Base-by-base conservation (phyloP, 108 stramenopile genomes). In the Discostella stelligeroides region DNA sequence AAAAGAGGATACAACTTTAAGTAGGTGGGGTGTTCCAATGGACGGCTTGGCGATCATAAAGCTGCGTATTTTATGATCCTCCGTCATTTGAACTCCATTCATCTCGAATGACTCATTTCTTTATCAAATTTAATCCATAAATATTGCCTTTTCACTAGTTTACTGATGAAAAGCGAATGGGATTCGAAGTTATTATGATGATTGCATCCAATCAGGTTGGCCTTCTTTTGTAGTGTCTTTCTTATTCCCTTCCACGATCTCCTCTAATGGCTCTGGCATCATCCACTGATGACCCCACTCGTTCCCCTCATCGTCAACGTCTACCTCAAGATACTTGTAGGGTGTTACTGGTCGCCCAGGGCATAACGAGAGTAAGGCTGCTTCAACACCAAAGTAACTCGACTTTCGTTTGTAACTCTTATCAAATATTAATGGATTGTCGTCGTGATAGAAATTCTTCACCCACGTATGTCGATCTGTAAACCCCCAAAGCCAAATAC, bases 401-500 rank as follows among this genome's bases (percentile, higher is more conserved):
- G 82, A 64, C 42, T 84, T 84, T 28, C 82, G 76, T 10, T 65
- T 65, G 60, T 90, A 94, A 1, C 77, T 60, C 70, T 90, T 88
- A 54, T 94, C 93, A 56, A 94, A 90, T 43, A 94, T 82, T 3
- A 94, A 68, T 2, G 93, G 90, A 38, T 85, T 71, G 71, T 91
- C 93, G 45, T 90, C 89, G 47, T 87, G 81, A 53, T 94, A 94
- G 83, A 94, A 94, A 64, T 86, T 75, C 8, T 83, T 83, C 38
- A 94, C 93, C 95, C 95, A 96, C 9, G 91, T 94, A 61, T 96
- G 92, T 25, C 81, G 55, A 80, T 97, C 96, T 9, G 94, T 84
- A 60, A 97, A 94, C 15, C 96, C 96, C 96, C 96, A 97, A 25
- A 95, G 66, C 87, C 92, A 95, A 45, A 94, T 76, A 8, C 94